Base-by-base conservation (phyloP, 2,329 filamentous ascomycete genomes). In the Colletotrichum sp. region DNA sequence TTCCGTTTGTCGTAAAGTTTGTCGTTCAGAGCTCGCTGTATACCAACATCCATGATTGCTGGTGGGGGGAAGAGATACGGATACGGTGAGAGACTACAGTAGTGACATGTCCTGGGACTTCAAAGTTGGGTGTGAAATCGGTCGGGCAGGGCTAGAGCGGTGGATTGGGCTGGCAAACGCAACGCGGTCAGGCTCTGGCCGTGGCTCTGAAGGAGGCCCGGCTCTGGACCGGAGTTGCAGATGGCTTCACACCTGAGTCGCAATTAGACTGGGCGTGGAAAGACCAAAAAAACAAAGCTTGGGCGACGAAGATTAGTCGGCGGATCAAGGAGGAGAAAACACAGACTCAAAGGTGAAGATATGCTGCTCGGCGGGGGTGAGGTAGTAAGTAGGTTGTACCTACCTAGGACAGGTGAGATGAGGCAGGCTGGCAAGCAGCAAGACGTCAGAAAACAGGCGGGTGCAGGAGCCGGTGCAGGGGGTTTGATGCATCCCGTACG, bases 1-100 rank as follows among this genome's bases (percentile, higher is more conserved):
- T 99, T 99, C 83, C 98, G 93, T 89, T 98, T 98, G 84, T 99
- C 97, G 85, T 99, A 99, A 83, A 98, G 93, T 91, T 98, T 99
- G 87, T 99, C 97, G 84, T 98, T 98, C 83, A 99, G 90, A 79
- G 96, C 91, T 80, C 96, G 95, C 86, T 98, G 95, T 83, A 98
- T 95, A 83, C 93, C 93, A 82, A 91, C 89, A 88, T 98, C 96
- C 96, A 98, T 98, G 81, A 74, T 66, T 52, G 22, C 44, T 75
- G 65, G 19, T 75, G 59, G 27, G 7, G 16, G 16, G 3, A 32
- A 59, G 32, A 72, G 44, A 63, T 27, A 64, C 44, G 52, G 36
- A 22, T 8, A 48, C 30, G 52, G 34, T 11, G 25, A n/a, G 27
- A 59, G 60, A 65, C 34, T 48, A 48, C 39, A 65, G 30, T 48